These are phyloP conservation scores for Batkoa obscura DNA, from an alignment of 371 early-diverging fungal species.

Conservation along the genomic window DNA sequence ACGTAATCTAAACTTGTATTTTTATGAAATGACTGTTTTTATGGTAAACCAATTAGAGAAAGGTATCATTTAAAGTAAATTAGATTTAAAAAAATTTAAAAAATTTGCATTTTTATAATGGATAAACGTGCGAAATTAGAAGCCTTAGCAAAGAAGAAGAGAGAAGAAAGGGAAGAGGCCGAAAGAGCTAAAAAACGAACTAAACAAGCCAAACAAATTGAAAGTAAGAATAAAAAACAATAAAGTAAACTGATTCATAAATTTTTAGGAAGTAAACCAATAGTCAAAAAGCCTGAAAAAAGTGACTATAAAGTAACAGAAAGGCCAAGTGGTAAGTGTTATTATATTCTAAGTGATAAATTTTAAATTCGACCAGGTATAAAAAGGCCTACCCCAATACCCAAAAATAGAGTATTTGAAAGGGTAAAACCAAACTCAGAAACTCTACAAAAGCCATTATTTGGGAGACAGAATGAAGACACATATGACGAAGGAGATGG, in stretches of 20 bases:
- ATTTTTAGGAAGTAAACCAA: background rate
- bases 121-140: background rate
- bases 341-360: background rate
- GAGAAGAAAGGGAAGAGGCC: background rate
- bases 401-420: background rate
- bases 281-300: too few relatives aligned
- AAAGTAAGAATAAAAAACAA: background rate
- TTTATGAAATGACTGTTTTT: too few relatives aligned
- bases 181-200: background rate
- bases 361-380: background rate
- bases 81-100: background rate
- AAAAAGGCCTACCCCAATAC: background rate
- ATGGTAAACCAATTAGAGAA: too few relatives aligned
- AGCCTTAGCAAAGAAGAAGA: background rate
- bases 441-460: background rate
- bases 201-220: background rate
- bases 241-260: background rate
- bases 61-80: too few relatives aligned
- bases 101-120: background rate
- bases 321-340: background rate
- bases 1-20: too few relatives aligned
- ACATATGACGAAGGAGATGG: background rate
- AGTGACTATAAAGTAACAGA: too few relatives aligned
- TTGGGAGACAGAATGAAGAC: background rate
- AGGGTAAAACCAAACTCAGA: background rate